These are phyloP conservation scores for Aspergillus versicolor DNA, from an alignment of 2,329 filamentous ascomycete genomes.

Conservation along the genomic window DNA sequence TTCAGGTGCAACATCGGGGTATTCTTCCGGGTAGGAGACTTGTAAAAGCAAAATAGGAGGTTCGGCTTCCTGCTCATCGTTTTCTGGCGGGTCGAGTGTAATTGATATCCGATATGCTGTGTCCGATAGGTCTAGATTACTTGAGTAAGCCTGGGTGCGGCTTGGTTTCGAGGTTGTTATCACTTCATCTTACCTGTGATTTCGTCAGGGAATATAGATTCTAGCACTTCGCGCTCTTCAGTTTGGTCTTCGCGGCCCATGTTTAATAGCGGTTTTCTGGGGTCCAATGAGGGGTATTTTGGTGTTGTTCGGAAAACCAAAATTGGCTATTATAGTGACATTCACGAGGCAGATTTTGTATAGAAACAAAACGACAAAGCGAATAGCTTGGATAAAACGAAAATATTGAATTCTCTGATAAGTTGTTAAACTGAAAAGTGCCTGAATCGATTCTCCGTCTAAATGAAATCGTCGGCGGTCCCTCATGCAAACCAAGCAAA, in stretches of 20 bases:
- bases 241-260: conserved; percentile 76
- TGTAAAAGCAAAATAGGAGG: conserved; percentile 73
- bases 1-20: conserved; percentile 81
- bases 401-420: background rate
- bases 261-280: conserved; percentile 20
- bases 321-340: background rate
- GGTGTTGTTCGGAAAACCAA: background rate
- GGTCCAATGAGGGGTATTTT: conserved; percentile 30
- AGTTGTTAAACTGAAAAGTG: conserved; percentile 5
- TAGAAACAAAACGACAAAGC: too few relatives aligned
- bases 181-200: conserved; percentile 68
- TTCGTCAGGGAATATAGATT: conserved; percentile 97
- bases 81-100: conserved; percentile 72
- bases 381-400: background rate
- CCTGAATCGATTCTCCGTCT: conserved; percentile 13
- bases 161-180: background rate
- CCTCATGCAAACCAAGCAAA: conserved; percentile 45
- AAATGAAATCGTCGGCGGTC: conserved; percentile 23
- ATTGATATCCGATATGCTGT: conserved; percentile 85
- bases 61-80: conserved; percentile 62
- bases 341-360: background rate
- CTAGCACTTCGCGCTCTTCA: conserved; percentile 95
- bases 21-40: conserved; percentile 84
- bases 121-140: conserved; percentile 73
- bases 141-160: background rate